Evolutionary conservation across 2,329 filamentous ascomycete species (phyloP).

Genomic region (Setomelanomma holmii): DNA sequence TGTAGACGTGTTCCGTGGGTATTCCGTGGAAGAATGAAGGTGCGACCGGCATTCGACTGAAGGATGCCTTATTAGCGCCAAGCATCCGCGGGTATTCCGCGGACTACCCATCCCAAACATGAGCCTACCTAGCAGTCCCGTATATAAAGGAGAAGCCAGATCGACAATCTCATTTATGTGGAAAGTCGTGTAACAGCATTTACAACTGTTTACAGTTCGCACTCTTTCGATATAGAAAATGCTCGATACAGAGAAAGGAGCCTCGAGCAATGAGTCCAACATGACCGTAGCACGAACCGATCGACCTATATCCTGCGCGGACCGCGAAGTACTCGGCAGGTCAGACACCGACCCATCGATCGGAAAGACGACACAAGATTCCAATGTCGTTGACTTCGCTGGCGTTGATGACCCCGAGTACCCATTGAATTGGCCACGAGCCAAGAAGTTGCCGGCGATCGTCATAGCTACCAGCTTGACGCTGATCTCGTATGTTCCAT

Average conservation of each 20-base stretch:
- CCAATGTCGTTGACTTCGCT: conserved; percentile 64
- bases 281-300: not conserved
- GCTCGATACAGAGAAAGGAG: not conserved
- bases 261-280: not conserved
- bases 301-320: too few species aligned
- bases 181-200: too few species aligned
- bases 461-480: conserved; percentile 10
- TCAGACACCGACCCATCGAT: too few species aligned
- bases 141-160: too few species aligned
- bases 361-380: conserved; percentile 34
- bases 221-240: not conserved
- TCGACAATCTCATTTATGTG: too few species aligned
- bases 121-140: too few species aligned
- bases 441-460: not conserved
- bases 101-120: not conserved
- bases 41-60: too few species aligned
- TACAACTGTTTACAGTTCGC: too few species aligned
- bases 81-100: not conserved
- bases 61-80: too few species aligned
- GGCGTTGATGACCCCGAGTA: conserved; percentile 43
- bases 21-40: not conserved
- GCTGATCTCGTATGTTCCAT: conserved; percentile 10
- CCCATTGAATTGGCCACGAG: conserved; percentile 15
- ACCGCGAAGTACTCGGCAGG: too few species aligned
- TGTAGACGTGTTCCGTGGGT: not conserved